Base-by-base conservation (phyloP, 305 asterid species). In the Fraxinus sp. region DNA sequence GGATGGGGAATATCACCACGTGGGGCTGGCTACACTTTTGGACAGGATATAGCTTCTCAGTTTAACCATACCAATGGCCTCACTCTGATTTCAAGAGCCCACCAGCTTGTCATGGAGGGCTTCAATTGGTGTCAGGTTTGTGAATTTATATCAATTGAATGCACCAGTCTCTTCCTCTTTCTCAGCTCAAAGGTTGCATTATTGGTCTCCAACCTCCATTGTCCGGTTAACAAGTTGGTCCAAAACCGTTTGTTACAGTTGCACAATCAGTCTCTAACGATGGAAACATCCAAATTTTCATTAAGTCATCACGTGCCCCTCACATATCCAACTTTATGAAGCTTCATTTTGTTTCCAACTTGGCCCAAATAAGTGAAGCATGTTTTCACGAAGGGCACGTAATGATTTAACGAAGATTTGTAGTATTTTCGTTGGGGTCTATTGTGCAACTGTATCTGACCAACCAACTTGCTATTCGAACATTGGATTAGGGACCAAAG, bases 1-100 rank as follows among this genome's bases (percentile, higher is more conserved):
- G 99, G 99, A 24, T 96, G 99, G 99, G 99, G 98, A 55, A 96
- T 96, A 88, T 96, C 99, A 79, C 99, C 99, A 5, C 95, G 99
- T 49, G 99, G 99, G 37, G 98, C 97, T 24, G 98, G 99, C 70
- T 96, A 94, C 91, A 95, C 99, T 75, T 95, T 95, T 82, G 99
- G 99, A 81, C 99, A 94, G 88, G 99, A 95, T 82, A 91, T 96
- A 83, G 99, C 99, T 73, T 87, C 94, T 78, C 98, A 92, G 86
- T 96, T 93, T 87, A 96, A 96, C 92, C 98, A 96, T 86, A 94
- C 99, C 78, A 96, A 96, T 81, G 99, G 99, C 82, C 97, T 96
- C 81, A 84, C 90, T 76, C 92, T 96, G 79, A 96, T 96, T 79
- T 96, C 99, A 83, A 95, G 99, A 89, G 99, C 99, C 2, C 99